A percentile compares a stretch with the other conserved stretches of the same genome.
These are phyloP conservation scores for Silene coronaria DNA, from an alignment of 179 eudicot species.

Conservation along the genomic window DNA sequence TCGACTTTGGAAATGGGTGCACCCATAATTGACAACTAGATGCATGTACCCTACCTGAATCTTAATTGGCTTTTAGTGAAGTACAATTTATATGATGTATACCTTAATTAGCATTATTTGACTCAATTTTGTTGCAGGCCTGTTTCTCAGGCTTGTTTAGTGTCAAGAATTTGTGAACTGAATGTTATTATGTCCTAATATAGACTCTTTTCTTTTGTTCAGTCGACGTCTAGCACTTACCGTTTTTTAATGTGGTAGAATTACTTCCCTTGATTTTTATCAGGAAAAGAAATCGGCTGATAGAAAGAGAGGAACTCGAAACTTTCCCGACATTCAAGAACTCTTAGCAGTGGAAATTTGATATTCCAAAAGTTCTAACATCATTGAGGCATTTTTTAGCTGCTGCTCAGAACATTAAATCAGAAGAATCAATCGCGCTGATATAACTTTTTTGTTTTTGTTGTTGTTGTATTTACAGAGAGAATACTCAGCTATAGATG, in stretches of 20 bases:
- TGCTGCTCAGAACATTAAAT: no score
- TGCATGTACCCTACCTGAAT: not conserved
- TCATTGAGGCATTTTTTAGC: not conserved
- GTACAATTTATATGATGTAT: no score
- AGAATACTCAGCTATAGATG: conserved; percentile 9
- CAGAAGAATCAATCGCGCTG: not conserved
- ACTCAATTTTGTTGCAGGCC: not conserved
- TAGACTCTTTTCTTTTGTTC: not conserved
- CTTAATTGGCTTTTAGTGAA: not conserved
- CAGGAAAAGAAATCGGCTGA: not conserved
- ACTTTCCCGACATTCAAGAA: not conserved
- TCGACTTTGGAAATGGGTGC: not conserved
- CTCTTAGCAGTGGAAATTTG: no score
- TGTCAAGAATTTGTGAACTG: not conserved
- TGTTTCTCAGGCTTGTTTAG: not conserved
- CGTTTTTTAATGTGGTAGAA: not conserved
- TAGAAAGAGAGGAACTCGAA: not conserved
- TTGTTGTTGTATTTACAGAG: conserved; percentile 1
- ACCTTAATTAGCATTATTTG: not conserved
- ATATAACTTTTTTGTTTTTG: not conserved
- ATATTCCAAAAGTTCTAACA: not conserved
- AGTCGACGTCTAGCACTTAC: not conserved
- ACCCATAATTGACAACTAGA: not conserved
- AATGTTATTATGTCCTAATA: not conserved
- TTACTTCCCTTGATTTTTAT: not conserved